Evolutionary conservation across 2,329 filamentous ascomycete genomes (phyloP).

Genomic region (Periconia digitata): DNA sequence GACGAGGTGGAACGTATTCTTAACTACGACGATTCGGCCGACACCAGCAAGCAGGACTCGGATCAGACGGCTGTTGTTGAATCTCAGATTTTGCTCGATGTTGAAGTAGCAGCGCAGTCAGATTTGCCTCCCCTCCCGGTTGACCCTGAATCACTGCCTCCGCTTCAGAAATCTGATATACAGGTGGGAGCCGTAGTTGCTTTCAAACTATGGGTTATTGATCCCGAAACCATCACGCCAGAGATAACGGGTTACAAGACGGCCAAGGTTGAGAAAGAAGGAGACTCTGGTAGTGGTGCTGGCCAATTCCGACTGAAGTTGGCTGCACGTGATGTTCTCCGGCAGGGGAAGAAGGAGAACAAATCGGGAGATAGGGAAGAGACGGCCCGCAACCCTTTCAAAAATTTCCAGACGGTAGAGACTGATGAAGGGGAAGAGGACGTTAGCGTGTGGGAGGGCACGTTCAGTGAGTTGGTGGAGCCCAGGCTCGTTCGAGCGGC

Average conservation of each 20-base stretch:
- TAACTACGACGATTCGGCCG: slow-evolving; percentile 36
- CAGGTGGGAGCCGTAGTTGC: slow-evolving; percentile 65
- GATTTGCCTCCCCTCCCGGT: slow-evolving; percentile 66
- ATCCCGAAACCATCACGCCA: slow-evolving; percentile 65
- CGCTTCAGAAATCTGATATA: slow-evolving; percentile 53
- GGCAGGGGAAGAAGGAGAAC: slow-evolving; percentile 62
- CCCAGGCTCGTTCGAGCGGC: slow-evolving; percentile 30
- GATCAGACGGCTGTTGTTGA: slow-evolving; percentile 26
- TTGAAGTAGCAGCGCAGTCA: slow-evolving; percentile 47
- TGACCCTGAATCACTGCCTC: slow-evolving; percentile 58
- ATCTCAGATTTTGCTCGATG: slow-evolving; percentile 47
- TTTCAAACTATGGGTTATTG: slow-evolving; percentile 65
- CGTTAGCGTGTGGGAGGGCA: slow-evolving; percentile 26
- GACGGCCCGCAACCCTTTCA: slow-evolving; percentile 69
- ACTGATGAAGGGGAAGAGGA: slow-evolving; percentile 29
- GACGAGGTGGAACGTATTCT: slow-evolving; percentile 30
- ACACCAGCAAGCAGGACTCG: slow-evolving; percentile 20
- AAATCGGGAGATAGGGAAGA: slow-evolving; percentile 64
- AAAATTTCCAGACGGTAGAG: slow-evolving; percentile 32
- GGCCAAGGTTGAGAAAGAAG: slow-evolving; percentile 60
- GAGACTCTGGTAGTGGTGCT: slow-evolving; percentile 46
- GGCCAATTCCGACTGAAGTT: slow-evolving; percentile 63
- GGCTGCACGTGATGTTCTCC: slow-evolving; percentile 67
- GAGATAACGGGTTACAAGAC: slow-evolving; percentile 64
- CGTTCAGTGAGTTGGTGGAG: slow-evolving; percentile 31